Evolutionary conservation across 495 filamentous ascomycete species (phyloP), one percentile per base, ranked within the genome.

Genomic region (Massariosphaeria phaeospora): DNA sequence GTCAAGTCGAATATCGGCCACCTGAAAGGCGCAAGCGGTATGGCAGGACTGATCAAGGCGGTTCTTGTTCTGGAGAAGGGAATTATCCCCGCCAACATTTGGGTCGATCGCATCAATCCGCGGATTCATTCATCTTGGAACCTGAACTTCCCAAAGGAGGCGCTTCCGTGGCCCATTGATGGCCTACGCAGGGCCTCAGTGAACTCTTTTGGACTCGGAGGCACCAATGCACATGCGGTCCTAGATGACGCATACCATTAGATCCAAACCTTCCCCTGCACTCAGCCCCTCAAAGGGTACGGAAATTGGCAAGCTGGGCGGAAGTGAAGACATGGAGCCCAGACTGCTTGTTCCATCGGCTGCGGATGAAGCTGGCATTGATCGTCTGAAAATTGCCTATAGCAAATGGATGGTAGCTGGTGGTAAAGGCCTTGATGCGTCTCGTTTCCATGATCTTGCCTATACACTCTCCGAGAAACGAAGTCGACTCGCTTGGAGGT

Each of bases 11-110:
- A 66, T 47, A 49, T 72, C 17, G 69, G 69, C 1, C 69, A 71
- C 39, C 20, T 58, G 0, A 67, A 70, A 46, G 67, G 59, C 2
- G 53, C 53, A 2, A 53, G 47, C 30, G 69, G 69, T 24, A 52
- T 76, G 7, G 71, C 70, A 11, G 67, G 69, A 10, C 38, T 76
- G 2, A 67, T 73, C 30, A 76, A 74, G 36, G 52, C 64, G 8
- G 57, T 71, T n/a, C 45, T 75, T 7, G 50, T 55, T 9, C 60
- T 76, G 21, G 68, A 76, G 43, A 68, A 70, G 9, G 70, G 64
- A 0, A 48, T 68, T 13, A 71, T 76, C 18, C 67, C 68, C 4
- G 62, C 67, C 1, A 71, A 66, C 26, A 48, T 55, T 1, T 43
- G 63, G 1, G 65, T 74, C 27, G 40, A 69, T 1, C 57, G 48